Base-by-base conservation (phyloP, 202 grass and related monocot species). In the Thinopyrum obtusiflorum region DNA sequence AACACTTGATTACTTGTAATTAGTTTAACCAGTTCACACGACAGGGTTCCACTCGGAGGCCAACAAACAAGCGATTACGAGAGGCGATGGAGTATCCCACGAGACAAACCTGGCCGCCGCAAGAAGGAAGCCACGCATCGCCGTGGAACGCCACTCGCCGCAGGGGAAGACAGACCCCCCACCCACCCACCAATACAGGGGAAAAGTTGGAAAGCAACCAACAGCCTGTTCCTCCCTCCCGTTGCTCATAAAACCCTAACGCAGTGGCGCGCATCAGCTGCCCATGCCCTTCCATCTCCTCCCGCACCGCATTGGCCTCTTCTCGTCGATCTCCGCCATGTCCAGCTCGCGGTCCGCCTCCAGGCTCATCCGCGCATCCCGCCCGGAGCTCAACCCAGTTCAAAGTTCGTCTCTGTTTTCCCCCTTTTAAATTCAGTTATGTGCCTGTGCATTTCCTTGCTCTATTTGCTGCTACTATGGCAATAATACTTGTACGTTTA, bases 181-280 rank as follows among this genome's bases (percentile, higher is more conserved):
- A 46, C 42, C 44, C 44, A 75, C 70, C 70, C 3, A 51, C 44
- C 0, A 47, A 10, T 7, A 10, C 24, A 46, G 72, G 72, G 46
- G 47, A 76, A 76, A 76, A 76, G 46, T 8, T n/a, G 67, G 67
- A 70, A 29, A 18, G 18, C 32, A 29, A 53, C 44, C 24, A 51
- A 17, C 71, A 42, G 3, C 40, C 42, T 46, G 42, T 46, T 4
- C 40, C 40, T 42, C 9, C 35, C 47, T 57, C 47, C 73, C 47
- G 73, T 76, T 53, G 72, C 72, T n/a, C 4, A n/a, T 23, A 76
- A 76, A 76, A 76, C 73, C 73, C 73, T 76, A 76, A 21, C 73
- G 72, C 72, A 28, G 44, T 6, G 46, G 40, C 72, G 73, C 73
- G 2, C 46, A 13, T 3, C 73, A 57, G 47, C 72, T 20, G 44